phyloP scores from a whole-genome alignment of 139 green algal genomes.

The Eudorina sp. region DNA sequence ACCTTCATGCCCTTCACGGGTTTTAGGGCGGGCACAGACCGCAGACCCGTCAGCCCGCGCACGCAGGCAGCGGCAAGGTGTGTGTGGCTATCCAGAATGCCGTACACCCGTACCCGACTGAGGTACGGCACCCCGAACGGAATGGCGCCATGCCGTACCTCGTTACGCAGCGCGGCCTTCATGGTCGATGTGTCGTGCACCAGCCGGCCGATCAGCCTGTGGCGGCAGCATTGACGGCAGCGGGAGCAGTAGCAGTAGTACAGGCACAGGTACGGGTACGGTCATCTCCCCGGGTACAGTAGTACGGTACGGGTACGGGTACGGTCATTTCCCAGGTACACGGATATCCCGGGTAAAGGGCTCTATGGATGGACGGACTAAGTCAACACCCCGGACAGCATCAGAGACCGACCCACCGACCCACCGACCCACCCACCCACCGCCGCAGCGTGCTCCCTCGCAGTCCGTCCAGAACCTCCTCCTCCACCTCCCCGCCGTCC shows the following conservation, averaged over 20 bases:
- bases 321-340: too few species aligned
- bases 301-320: too few species aligned
- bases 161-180: slow-evolving; percentile 28
- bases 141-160: background rate
- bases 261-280: too few species aligned
- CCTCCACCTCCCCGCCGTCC: background rate
- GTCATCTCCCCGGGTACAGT: too few species aligned
- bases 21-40: background rate
- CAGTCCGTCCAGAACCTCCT: slow-evolving; percentile 26
- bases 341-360: too few species aligned
- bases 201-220: slow-evolving; percentile 34
- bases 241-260: background rate
- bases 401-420: background rate
- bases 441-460: background rate
- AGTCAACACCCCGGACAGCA: background rate
- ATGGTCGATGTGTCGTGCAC: background rate
- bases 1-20: slow-evolving; percentile 18
- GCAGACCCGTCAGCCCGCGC: background rate
- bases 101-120: background rate
- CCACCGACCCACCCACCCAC: background rate
- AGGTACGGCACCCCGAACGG: background rate
- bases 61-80: background rate
- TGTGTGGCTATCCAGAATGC: background rate
- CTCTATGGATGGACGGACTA: too few species aligned
- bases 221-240: background rate